A percentile compares a stretch with the other conserved stretches of the same genome.
These are phyloP conservation scores for Mucor sp. DNA, from an alignment of 371 early-diverging fungal species.

Conservation along the genomic window DNA sequence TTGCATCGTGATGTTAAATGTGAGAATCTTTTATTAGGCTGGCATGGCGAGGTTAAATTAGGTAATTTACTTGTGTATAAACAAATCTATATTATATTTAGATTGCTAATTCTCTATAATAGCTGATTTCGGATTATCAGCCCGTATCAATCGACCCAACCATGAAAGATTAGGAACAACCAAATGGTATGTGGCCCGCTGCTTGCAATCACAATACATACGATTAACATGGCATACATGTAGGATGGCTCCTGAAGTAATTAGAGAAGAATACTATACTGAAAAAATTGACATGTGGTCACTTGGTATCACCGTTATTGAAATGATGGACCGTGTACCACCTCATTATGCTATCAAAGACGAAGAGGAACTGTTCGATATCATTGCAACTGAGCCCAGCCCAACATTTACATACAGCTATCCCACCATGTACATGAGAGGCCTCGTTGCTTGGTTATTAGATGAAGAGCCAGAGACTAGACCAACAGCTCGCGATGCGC, in stretches of 20 bases:
- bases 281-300: slow-evolving; percentile 61
- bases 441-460: slow-evolving; percentile 50
- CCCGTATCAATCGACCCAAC: slow-evolving; percentile 40
- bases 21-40: slow-evolving; percentile 51
- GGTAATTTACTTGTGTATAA: slow-evolving; percentile 21
- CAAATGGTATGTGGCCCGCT: slow-evolving; percentile 49
- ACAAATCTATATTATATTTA: neutral
- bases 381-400: slow-evolving; percentile 45
- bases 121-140: slow-evolving; percentile 56
- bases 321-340: slow-evolving; percentile 58
- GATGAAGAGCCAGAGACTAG: slow-evolving; percentile 43
- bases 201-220: slow-evolving; percentile 5
- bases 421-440: slow-evolving; percentile 53
- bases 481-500: slow-evolving; percentile 44
- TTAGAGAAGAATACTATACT: slow-evolving; percentile 46
- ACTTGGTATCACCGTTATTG: slow-evolving; percentile 53
- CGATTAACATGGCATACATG: neutral
- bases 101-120: neutral
- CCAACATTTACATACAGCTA: slow-evolving; percentile 50
- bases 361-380: slow-evolving; percentile 46
- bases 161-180: slow-evolving; percentile 49
- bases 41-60: slow-evolving; percentile 51
- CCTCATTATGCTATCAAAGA: slow-evolving; percentile 47
- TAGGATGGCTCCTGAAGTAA: slow-evolving; percentile 59
- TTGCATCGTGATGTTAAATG: slow-evolving; percentile 57